phyloP scores from a whole-genome alignment of 176 grass and related monocot species.

The Hyparrhenia diplandra region DNA sequence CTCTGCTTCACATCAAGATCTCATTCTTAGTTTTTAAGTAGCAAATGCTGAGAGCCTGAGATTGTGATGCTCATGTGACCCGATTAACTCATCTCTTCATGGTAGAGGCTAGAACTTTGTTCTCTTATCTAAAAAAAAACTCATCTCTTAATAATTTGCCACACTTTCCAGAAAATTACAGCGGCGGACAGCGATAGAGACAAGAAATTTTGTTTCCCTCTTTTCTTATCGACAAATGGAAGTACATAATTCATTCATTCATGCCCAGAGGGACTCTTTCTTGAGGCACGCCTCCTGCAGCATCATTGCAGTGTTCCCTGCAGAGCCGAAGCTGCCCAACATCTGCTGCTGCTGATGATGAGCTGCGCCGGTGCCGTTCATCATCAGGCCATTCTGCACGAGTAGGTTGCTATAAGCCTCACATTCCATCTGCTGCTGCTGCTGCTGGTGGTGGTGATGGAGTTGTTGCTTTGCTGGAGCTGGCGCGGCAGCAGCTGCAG shows the following conservation, averaged over 20 bases:
- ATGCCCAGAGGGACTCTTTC: conserved; percentile 66
- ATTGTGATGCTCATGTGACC: background rate
- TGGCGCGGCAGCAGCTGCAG: background rate
- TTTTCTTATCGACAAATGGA: background rate
- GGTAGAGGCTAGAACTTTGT: too few species aligned
- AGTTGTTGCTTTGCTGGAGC: background rate
- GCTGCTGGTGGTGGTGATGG: too few species aligned
- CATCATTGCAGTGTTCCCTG: conserved; percentile 1
- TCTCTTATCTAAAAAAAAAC: too few species aligned
- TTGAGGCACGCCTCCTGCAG: conserved; percentile 55
- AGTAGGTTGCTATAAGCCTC: conserved; percentile 1
- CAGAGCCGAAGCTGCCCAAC: background rate
- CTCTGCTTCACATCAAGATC: background rate
- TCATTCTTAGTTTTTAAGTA: background rate
- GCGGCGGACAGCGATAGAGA: background rate
- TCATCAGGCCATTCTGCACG: conserved; percentile 31
- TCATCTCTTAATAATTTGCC: conserved; percentile 25
- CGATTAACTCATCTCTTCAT: too few species aligned
- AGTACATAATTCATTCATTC: background rate
- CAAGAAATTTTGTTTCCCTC: background rate
- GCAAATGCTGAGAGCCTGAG: conserved; percentile 1
- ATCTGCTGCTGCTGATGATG: background rate
- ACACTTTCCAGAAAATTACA: conserved; percentile 16
- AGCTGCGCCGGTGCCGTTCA: background rate
- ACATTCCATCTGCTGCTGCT: conserved; percentile 17